These are phyloP conservation scores for Tarenaya hassleriana DNA, from an alignment of 345 rosid genomes.

Conservation along the genomic window DNA sequence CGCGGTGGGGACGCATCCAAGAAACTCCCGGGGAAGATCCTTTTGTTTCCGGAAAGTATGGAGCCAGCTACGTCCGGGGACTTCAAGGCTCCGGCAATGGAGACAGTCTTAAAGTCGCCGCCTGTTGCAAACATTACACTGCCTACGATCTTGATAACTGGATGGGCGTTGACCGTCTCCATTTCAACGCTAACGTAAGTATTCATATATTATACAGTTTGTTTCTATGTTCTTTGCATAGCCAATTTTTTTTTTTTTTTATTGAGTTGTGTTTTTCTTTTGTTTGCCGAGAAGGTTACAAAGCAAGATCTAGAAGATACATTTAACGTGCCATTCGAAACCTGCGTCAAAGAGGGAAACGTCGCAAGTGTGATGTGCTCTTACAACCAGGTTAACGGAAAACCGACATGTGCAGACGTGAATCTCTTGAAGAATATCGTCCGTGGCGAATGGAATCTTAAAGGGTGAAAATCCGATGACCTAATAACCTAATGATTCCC, in stretches of 20 bases:
- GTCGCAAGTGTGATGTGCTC: neutral
- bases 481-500: too few species aligned
- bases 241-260: too few species aligned
- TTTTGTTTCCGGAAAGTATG: constrained; percentile 43
- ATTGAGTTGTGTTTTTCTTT: too few species aligned
- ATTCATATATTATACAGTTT: too few species aligned
- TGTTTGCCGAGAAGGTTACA: neutral
- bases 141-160: constrained; percentile 80
- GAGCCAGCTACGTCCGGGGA: constrained; percentile 52
- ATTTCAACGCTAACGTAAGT: constrained; percentile 54
- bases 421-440: neutral
- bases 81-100: constrained; percentile 40
- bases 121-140: constrained; percentile 70
- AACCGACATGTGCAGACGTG: neutral
- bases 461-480: too few species aligned
- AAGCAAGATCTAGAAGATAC: neutral
- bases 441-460: neutral
- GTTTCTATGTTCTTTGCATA: too few species aligned
- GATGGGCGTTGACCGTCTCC: constrained; percentile 61
- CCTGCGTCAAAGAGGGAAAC: neutral
- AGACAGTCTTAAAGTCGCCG: constrained; percentile 56
- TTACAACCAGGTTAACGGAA: neutral
- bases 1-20: constrained; percentile 63
- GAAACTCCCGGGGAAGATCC: constrained; percentile 74
- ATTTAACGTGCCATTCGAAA: neutral